Evolutionary conservation across 371 early-diverging fungal species (phyloP).

Genomic region (Basidiobolus meristosporus): DNA sequence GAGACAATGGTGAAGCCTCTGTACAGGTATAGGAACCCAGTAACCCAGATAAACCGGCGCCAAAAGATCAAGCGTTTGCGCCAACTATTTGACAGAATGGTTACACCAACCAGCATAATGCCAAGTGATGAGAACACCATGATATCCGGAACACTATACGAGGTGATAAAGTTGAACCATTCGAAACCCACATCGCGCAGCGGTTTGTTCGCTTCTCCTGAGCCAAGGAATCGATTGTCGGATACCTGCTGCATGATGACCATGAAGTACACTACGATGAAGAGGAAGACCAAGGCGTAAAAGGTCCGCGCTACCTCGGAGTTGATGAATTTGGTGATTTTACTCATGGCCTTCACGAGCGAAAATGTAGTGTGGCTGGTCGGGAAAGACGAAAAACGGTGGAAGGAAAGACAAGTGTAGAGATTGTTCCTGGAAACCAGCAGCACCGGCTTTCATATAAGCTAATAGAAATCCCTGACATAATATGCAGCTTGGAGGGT

Average conservation of each 20-base stretch:
- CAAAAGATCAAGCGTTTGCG: neutral
- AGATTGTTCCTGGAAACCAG: no score
- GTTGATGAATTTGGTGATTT: no score
- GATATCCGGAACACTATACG: neutral
- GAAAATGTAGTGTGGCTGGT: no score
- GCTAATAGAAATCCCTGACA: no score
- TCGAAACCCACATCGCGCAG: neutral
- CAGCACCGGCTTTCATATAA: no score
- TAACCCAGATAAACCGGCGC: neutral
- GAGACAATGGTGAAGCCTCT: neutral
- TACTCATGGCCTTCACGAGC: no score
- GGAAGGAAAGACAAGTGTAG: no score
- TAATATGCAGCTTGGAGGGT: no score
- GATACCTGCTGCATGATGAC: neutral
- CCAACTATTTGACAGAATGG: neutral
- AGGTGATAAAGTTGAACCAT: neutral
- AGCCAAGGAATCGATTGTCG: neutral
- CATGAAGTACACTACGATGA: neutral
- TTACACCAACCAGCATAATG: neutral
- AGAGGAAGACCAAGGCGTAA: neutral
- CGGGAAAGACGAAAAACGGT: no score
- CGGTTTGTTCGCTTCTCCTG: neutral
- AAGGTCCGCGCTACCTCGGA: neutral
- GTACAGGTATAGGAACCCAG: neutral
- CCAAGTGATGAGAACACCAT: conserved; percentile 1